Evolutionary conservation across 768 basidiomycete genomes (phyloP).

Genomic region (Austroboletus festivus): DNA sequence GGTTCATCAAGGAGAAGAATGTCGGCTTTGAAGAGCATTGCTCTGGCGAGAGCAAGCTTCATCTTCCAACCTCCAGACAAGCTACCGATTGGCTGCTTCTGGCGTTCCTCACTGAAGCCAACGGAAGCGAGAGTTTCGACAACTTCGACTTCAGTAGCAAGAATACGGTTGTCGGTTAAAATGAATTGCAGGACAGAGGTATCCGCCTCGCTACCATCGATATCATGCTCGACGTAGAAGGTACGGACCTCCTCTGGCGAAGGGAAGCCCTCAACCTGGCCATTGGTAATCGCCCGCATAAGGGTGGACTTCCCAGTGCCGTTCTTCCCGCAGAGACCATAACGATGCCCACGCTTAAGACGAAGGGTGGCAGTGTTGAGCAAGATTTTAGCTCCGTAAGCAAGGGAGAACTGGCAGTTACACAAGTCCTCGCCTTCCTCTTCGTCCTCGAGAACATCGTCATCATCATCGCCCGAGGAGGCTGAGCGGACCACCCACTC

Average conservation of each 20-base stretch:
- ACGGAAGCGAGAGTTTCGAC: slow-evolving; percentile 83
- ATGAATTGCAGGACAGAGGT: slow-evolving; percentile 91
- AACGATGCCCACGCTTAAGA: slow-evolving; percentile 97
- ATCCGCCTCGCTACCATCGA: slow-evolving; percentile 91
- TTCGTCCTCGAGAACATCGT: slow-evolving; percentile 75
- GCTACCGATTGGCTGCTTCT: slow-evolving; percentile 79
- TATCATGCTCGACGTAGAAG: slow-evolving; percentile 99
- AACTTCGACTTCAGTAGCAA: slow-evolving; percentile 64
- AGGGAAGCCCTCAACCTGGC: slow-evolving; percentile 98
- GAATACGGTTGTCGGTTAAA: slow-evolving; percentile 77
- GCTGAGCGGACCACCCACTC: slow-evolving; percentile 93
- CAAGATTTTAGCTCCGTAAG: slow-evolving; percentile 98
- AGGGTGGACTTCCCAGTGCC: slow-evolving; percentile 97
- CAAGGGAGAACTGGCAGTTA: slow-evolving; percentile 98
- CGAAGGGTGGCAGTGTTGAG: slow-evolving; percentile 95
- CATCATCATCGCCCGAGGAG: slow-evolving; percentile 67
- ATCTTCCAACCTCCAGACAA: slow-evolving; percentile 99
- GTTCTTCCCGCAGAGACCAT: slow-evolving; percentile 97
- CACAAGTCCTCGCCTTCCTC: slow-evolving; percentile 98
- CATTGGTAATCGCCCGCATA: slow-evolving; percentile 91
- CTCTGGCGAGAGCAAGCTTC: slow-evolving; percentile 96
- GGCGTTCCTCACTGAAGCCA: slow-evolving; percentile 88
- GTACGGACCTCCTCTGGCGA: slow-evolving; percentile 96
- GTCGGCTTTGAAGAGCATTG: slow-evolving; percentile 97
- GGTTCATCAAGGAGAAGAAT: slow-evolving; percentile 96